A percentile compares a stretch with the other conserved stretches of the same genome.
Evolutionary conservation across 345 rosid species (phyloP).

Genomic region (Eucalyptus grandis): DNA sequence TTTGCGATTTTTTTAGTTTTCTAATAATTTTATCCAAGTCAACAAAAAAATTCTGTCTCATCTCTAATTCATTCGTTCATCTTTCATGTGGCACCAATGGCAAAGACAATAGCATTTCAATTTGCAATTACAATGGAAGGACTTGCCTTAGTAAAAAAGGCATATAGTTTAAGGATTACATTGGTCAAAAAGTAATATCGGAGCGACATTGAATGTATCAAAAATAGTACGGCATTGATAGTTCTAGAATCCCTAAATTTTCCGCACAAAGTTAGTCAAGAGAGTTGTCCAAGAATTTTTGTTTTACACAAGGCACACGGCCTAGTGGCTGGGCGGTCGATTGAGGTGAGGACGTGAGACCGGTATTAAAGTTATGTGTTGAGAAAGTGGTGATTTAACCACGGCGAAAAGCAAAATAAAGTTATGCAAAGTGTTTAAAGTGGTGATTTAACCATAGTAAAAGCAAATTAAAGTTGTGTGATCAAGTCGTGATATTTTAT

Average conservation of each 20-base stretch:
- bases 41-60: not conserved
- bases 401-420: not conserved
- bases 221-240: too few species aligned
- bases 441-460: not conserved
- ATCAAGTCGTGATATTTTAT: not conserved
- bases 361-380: not conserved
- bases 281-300: not conserved
- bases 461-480: too few species aligned
- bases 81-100: not conserved
- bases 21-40: not conserved
- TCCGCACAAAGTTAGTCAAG: not conserved
- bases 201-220: rapidly evolving
- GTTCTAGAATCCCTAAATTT: not conserved
- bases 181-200: too few species aligned
- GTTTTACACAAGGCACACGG: not conserved
- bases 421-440: not conserved
- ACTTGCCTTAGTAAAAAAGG: too few species aligned
- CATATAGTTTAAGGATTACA: too few species aligned
- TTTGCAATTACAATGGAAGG: not conserved
- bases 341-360: rapidly evolving
- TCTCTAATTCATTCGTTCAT: not conserved
- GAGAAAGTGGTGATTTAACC: not conserved
- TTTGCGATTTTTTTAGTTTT: too few species aligned
- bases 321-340: not conserved
- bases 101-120: rapidly evolving